phyloP scores from a whole-genome alignment of 73 alveolate species.

The Blepharisma stoltei region DNA sequence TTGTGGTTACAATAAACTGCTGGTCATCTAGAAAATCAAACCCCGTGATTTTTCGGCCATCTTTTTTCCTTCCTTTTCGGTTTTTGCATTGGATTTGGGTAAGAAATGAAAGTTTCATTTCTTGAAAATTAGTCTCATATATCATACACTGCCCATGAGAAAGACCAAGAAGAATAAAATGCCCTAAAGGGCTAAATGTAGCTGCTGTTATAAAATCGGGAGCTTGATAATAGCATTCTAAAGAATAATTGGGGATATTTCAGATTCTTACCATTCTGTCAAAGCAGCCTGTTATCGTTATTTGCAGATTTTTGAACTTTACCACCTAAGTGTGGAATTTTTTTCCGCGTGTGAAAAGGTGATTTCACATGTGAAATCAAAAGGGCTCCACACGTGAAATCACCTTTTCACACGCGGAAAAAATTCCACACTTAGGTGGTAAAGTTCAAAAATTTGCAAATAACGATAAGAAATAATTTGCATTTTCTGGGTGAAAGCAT shows the following conservation, averaged over 20 bases:
- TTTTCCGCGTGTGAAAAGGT: no score
- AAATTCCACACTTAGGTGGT: no score
- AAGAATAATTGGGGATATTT: background rate
- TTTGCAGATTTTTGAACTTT: no score
- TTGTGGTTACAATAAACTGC: background rate
- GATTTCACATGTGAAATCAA: no score
- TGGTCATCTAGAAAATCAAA: constrained; percentile 15
- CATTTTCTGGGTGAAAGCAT: background rate
- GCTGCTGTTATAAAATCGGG: background rate
- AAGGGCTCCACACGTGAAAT: no score
- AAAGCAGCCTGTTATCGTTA: constrained; percentile 16
- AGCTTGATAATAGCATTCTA: background rate
- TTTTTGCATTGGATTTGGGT: background rate
- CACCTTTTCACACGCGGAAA: no score
- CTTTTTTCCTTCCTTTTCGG: background rate
- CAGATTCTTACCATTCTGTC: constrained; percentile 6
- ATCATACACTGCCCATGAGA: background rate
- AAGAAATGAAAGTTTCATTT: background rate
- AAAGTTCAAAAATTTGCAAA: no score
- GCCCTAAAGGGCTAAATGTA: background rate
- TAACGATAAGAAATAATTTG: background rate
- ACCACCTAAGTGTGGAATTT: no score
- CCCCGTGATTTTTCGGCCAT: constrained; percentile 24
- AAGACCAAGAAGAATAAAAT: background rate
- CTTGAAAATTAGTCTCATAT: background rate